Conservation (phyloP, 345 rosid genomes). For the Eucalyptus lansdowneana region DNA sequence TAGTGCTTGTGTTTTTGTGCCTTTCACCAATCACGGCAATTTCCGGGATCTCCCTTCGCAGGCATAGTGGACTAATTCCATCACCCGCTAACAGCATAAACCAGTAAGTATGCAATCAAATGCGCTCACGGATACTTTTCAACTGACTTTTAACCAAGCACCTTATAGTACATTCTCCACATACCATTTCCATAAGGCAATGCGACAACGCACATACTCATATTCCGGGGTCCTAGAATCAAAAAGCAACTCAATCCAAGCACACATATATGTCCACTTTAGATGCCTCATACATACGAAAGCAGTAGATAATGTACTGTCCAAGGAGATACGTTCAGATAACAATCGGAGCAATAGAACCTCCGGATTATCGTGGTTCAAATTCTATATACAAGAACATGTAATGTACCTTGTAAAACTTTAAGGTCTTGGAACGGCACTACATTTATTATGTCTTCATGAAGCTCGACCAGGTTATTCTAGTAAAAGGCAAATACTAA, state of each 20-base stretch:
- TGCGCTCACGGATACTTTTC: background rate
- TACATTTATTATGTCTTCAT: background rate
- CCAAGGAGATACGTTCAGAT: background rate
- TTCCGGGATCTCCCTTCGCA: background rate
- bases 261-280: background rate
- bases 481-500: background rate
- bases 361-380: background rate
- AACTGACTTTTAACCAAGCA: background rate
- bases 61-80: background rate
- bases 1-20: background rate
- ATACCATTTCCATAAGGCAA: background rate
- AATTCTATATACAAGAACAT: background rate
- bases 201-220: background rate
- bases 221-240: background rate
- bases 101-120: background rate
- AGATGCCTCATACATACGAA: background rate
- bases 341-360: background rate
- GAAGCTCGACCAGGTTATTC: background rate
- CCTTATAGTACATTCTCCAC: background rate
- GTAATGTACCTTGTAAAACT: background rate
- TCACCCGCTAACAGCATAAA: background rate
- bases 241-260: background rate
- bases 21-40: background rate
- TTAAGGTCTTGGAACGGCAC: background rate
- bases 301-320: background rate